Evolutionary conservation across 768 basidiomycete species (phyloP).

Genomic region (Suillus americanus): DNA sequence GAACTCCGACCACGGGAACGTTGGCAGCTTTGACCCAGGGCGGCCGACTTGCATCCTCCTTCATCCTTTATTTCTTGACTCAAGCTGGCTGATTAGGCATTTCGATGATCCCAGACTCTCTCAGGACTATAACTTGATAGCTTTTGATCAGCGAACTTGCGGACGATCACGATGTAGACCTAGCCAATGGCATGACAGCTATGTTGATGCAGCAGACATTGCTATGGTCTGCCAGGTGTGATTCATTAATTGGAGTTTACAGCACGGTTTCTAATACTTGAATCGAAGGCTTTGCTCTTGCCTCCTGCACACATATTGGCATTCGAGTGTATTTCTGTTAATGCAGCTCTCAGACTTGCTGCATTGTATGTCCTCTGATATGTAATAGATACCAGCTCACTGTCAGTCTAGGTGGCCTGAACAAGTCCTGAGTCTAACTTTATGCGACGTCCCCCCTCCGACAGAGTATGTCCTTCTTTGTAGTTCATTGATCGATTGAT

Average conservation of each 20-base stretch:
- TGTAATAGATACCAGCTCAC: neutral
- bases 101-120: conserved; percentile 65
- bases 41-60: conserved; percentile 69
- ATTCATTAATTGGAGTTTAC: conserved; percentile 9
- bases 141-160: conserved; percentile 67
- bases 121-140: conserved; percentile 64
- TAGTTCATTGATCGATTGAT: neutral
- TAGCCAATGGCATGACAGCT: conserved; percentile 62
- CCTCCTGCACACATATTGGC: conserved; percentile 73
- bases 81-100: conserved; percentile 65
- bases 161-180: conserved; percentile 58
- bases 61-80: conserved; percentile 68
- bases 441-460: conserved; percentile 68
- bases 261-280: neutral
- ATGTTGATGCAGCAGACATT: conserved; percentile 79
- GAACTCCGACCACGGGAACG: conserved; percentile 57
- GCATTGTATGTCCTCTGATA: conserved; percentile 48
- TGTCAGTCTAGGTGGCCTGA: conserved; percentile 60
- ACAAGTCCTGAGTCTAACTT: conserved; percentile 62
- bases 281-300: conserved; percentile 52
- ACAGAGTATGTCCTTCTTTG: conserved; percentile 50
- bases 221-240: conserved; percentile 63
- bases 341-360: conserved; percentile 62
- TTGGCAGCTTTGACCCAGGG: conserved; percentile 62
- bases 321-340: conserved; percentile 57